Base-by-base conservation (phyloP, 2,329 filamentous ascomycete genomes). In the Ustulina deusta region DNA sequence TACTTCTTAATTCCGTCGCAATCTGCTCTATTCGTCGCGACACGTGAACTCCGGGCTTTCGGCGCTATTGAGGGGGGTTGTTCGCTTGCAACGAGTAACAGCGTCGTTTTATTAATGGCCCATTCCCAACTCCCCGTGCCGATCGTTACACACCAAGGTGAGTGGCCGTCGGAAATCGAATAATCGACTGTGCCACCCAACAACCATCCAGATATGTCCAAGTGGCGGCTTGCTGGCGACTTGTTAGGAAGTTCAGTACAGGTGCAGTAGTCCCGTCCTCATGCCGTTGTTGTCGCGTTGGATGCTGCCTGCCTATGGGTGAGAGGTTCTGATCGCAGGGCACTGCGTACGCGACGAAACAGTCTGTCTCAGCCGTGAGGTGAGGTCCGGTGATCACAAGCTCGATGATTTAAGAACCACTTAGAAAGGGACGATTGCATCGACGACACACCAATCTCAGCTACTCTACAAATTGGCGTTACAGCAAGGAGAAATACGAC, bases 391-490 rank as follows among this genome's bases (percentile, higher is more conserved):
- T 51, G 65, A 63, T 66, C 63, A 34, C 54, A 64, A 34, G 58
- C 58, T 71, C 57, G 52, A 66, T 52, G 49, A 38, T 49, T 52
- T 20, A 48, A 62, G 48, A 58, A 15, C 49, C 68, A 36, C 67
- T 69, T 66, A 71, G 57, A 29, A 60, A 59, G 36, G 49, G 48
- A 60, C 57, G 55, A 66, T 66, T 58, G 54, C 54, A 61, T 54
- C 63, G 69, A 62, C 66, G 25, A 57, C 61, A 66, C 67, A 56
- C 63, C 61, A 58, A 63, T 68, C 27, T 69, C 69, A 69, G 56
- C 66, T 73, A 75, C 62, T 71, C 69, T 70, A 74, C 71, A 68
- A 61, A 44, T 17, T 63, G 69, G 64, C 56, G 70, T 66, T 73
- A 73, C 71, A 69, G 40, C 36, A 59, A 34, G n/a, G n/a, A 25